These are phyloP conservation scores for Bipolaris cookei DNA, from an alignment of 2,329 filamentous ascomycete species.

Conservation along the genomic window DNA sequence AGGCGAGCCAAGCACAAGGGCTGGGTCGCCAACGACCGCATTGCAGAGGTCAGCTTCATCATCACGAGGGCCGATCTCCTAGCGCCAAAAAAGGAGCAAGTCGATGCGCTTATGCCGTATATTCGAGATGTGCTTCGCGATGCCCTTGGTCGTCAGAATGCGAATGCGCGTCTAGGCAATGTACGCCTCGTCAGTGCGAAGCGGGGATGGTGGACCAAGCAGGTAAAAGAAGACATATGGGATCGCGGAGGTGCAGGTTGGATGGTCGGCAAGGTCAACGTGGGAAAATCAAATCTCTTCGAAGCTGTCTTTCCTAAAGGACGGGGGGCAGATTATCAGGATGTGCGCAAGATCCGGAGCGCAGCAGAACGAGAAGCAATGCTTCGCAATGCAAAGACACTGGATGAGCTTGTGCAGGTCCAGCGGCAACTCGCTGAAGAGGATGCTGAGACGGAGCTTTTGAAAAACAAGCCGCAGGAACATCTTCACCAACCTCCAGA, in stretches of 20 bases:
- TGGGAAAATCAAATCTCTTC: constrained; percentile 93
- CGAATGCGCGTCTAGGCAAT: constrained; percentile 83
- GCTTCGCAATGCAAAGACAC: constrained; percentile 33
- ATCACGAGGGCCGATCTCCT: constrained; percentile 88
- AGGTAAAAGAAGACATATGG: constrained; percentile 86
- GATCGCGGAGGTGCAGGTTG: constrained; percentile 83
- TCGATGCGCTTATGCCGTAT: constrained; percentile 86
- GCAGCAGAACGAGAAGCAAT: constrained; percentile 43
- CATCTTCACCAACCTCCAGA: constrained; percentile 30
- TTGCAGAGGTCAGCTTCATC: constrained; percentile 84
- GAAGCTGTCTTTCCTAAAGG: constrained; percentile 84
- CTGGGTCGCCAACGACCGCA: constrained; percentile 68
- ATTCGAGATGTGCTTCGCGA: constrained; percentile 77
- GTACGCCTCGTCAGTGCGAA: constrained; percentile 85
- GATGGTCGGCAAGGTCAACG: constrained; percentile 98
- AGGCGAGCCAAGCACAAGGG: constrained; percentile 72
- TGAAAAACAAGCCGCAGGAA: constrained; percentile 24
- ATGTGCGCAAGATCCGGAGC: constrained; percentile 44
- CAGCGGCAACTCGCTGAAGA: constrained; percentile 44
- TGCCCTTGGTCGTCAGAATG: constrained; percentile 71
- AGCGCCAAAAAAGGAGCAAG: constrained; percentile 80
- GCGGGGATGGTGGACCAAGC: constrained; percentile 87
- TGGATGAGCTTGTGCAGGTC: constrained; percentile 34
- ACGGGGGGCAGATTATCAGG: constrained; percentile 47
- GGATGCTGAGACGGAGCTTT: constrained; percentile 38